Conservation (phyloP, 768 basidiomycete genomes). For the Lentinula edodes region DNA sequence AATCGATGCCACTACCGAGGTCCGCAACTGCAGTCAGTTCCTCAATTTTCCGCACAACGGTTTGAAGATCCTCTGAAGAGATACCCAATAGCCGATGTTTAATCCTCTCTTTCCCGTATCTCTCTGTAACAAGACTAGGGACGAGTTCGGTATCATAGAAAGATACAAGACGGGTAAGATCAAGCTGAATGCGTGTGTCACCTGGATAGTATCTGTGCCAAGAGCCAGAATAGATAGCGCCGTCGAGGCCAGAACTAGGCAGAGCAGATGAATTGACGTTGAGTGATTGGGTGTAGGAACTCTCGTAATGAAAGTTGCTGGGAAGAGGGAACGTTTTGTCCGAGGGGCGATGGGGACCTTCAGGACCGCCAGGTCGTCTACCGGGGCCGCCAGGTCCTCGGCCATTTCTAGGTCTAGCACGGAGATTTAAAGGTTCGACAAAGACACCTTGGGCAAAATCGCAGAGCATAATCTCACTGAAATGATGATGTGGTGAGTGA, state of each 20-base stretch:
- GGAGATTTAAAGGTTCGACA: constrained; percentile 30
- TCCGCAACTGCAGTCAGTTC: constrained; percentile 15
- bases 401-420: background rate
- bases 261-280: background rate
- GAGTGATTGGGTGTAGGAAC: too few species aligned
- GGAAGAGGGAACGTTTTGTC: background rate
- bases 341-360: background rate
- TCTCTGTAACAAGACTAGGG: constrained; percentile 26
- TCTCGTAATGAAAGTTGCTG: background rate
- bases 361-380: constrained; percentile 5
- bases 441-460: constrained; percentile 36
- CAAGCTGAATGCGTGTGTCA: constrained; percentile 36
- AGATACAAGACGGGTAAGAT: constrained; percentile 34
- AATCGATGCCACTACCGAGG: constrained; percentile 29
- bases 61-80: constrained; percentile 18
- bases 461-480: constrained; percentile 44
- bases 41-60: constrained; percentile 20
- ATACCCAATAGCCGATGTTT: constrained; percentile 30
- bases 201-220: constrained; percentile 40
- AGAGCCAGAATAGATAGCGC: constrained; percentile 23
- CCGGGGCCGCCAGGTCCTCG: constrained; percentile 2
- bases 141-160: constrained; percentile 37
- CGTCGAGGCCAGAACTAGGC: constrained; percentile 8
- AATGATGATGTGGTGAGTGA: background rate
- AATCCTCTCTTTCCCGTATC: constrained; percentile 25